Conservation (phyloP, 2,329 filamentous ascomycete species). For the Fusarium algeriense region DNA sequence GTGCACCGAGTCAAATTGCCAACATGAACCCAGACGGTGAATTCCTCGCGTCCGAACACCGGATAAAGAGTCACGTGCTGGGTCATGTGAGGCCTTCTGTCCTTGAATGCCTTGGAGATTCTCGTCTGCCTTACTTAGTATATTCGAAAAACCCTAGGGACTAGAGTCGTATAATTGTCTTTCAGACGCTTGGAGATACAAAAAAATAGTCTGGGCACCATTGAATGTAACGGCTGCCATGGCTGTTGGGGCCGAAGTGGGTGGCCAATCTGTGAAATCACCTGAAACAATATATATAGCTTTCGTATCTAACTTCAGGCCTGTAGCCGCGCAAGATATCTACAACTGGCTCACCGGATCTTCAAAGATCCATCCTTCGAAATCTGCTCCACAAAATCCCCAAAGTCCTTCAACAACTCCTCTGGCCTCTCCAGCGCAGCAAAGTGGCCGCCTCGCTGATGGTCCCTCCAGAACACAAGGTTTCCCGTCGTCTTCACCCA, state of each 20-base stretch:
- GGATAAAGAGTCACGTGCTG: rapidly evolving
- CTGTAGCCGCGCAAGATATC: too few species aligned
- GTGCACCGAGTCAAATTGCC: not conserved
- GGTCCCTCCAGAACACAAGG: not conserved
- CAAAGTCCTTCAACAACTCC: not conserved
- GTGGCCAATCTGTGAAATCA: too few species aligned
- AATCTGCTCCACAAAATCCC: slow-evolving; percentile 12
- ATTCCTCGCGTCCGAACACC: not conserved
- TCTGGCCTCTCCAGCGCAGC: slow-evolving; percentile 1
- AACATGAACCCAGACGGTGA: not conserved
- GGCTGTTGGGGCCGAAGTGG: too few species aligned
- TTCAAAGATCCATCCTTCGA: slow-evolving; percentile 1
- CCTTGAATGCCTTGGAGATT: too few species aligned
- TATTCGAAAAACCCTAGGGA: too few species aligned
- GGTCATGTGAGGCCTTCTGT: not conserved
- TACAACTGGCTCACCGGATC: not conserved
- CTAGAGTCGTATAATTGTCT: too few species aligned
- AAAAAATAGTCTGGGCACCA: too few species aligned
- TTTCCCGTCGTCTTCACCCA: slow-evolving; percentile 1
- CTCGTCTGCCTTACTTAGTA: too few species aligned
- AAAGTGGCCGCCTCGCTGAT: slow-evolving; percentile 4
- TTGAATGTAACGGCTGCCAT: too few species aligned
- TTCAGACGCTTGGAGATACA: too few species aligned
- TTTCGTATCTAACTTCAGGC: too few species aligned
- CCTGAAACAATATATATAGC: too few species aligned